Conservation (phyloP, 2,329 filamentous ascomycete genomes). For the Fonsecaea monophora region DNA sequence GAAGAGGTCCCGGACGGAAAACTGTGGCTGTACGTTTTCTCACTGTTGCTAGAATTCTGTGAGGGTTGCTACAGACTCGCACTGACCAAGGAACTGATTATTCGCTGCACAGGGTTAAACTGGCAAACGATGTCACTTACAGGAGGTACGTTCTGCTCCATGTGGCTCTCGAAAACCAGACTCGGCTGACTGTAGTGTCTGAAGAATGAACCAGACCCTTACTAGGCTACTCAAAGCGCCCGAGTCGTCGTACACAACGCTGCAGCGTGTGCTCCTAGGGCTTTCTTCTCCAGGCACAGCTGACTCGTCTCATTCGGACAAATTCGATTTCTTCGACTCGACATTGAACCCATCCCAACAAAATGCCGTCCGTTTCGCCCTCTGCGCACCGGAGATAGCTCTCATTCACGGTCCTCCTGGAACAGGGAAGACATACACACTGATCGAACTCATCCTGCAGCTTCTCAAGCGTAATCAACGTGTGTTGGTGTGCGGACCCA, state of each 20-base stretch:
- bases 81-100: slow-evolving; percentile 46
- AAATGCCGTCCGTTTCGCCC: slow-evolving; percentile 76
- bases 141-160: slow-evolving; percentile 56
- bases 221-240: slow-evolving; percentile 64
- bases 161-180: slow-evolving; percentile 27
- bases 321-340: slow-evolving; percentile 62
- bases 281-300: slow-evolving; percentile 60
- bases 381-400: slow-evolving; percentile 80
- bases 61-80: not conserved
- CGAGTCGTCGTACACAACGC: slow-evolving; percentile 59
- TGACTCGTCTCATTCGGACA: slow-evolving; percentile 54
- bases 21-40: slow-evolving; percentile 66
- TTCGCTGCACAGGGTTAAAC: slow-evolving; percentile 60
- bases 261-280: slow-evolving; percentile 68
- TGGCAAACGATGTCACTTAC: slow-evolving; percentile 71
- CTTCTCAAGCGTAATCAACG: slow-evolving; percentile 75
- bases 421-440: slow-evolving; percentile 94
- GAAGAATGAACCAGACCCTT: slow-evolving; percentile 70
- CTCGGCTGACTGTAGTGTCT: slow-evolving; percentile 1
- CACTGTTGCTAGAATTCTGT: not conserved
- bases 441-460: slow-evolving; percentile 95
- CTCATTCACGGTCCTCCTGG: slow-evolving; percentile 95
- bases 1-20: slow-evolving; percentile 62
- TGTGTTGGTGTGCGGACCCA: slow-evolving; percentile 92
- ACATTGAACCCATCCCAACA: slow-evolving; percentile 68